Conservation (phyloP, 2,329 filamentous ascomycete species). For the Endocalyx cinctus region DNA sequence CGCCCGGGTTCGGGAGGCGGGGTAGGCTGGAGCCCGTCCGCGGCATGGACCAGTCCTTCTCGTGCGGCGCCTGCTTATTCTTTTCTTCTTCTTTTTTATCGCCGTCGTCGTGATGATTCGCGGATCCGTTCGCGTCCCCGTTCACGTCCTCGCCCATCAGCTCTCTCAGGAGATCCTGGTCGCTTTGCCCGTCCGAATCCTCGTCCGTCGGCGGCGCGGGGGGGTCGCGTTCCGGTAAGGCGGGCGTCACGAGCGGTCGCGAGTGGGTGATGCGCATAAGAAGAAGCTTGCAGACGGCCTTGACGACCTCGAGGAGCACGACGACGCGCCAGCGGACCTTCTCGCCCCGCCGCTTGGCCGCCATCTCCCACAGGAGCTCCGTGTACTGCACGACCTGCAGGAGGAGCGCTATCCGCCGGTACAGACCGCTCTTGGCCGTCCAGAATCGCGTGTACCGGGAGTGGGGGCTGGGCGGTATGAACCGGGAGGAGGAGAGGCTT, state of each 20-base stretch:
- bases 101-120: too few relatives aligned
- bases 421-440: constrained; percentile 61
- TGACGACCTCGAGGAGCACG: constrained; percentile 77
- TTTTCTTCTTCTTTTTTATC: too few relatives aligned
- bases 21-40: constrained; percentile 83
- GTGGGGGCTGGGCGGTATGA: constrained; percentile 55
- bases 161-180: constrained; percentile 37
- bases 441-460: constrained; percentile 65
- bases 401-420: constrained; percentile 74
- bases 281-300: constrained; percentile 77
- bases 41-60: constrained; percentile 83
- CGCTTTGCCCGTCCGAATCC: constrained; percentile 34
- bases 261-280: constrained; percentile 79
- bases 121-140: constrained; percentile 38
- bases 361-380: constrained; percentile 96
- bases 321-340: constrained; percentile 83
- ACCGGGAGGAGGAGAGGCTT: constrained; percentile 47
- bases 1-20: constrained; percentile 71
- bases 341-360: constrained; percentile 78
- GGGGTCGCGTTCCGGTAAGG: constrained; percentile 79
- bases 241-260: constrained; percentile 75
- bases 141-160: constrained; percentile 32
- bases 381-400: constrained; percentile 92
- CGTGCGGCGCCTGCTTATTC: constrained; percentile 50
- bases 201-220: constrained; percentile 52